Evolutionary conservation across 371 early-diverging fungal genomes (phyloP).

Genomic region (Mucor saturninus): DNA sequence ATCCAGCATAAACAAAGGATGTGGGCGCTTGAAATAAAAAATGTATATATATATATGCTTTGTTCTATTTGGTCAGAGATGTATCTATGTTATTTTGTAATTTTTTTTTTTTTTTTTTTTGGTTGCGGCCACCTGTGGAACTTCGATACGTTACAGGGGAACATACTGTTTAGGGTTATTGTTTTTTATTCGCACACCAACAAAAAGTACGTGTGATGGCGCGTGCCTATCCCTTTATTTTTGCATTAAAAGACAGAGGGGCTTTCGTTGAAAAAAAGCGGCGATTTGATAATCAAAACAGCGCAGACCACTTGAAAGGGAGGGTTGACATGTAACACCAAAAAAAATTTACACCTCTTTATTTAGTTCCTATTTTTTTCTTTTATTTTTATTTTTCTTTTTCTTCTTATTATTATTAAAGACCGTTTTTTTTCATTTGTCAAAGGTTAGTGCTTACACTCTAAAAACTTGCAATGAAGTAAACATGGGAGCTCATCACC

Average conservation of each 20-base stretch:
- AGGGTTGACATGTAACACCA: slow-evolving; percentile 24
- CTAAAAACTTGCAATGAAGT: not conserved
- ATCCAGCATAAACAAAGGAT: too few relatives aligned
- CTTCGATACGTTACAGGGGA: too few relatives aligned
- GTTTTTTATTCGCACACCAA: not conserved
- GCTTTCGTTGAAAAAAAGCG: not conserved
- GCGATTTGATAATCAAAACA: not conserved
- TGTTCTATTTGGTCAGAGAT: not conserved
- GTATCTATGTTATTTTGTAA: too few relatives aligned
- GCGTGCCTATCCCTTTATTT: not conserved
- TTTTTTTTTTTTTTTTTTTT: too few relatives aligned
- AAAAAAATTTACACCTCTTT: slow-evolving; percentile 3
- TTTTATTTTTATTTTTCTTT: slow-evolving; percentile 3
- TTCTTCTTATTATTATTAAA: not conserved
- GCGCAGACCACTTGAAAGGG: slow-evolving; percentile 16
- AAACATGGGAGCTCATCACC: not conserved
- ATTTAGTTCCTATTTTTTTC: not conserved
- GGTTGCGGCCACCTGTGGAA: too few relatives aligned
- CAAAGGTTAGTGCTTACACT: not conserved
- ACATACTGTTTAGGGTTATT: too few relatives aligned
- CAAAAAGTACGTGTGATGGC: not conserved
- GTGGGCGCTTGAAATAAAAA: not conserved
- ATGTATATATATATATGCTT: not conserved
- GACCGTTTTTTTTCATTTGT: slow-evolving; percentile 1
- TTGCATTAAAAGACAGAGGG: not conserved